Conservation (phyloP, 139 green algal genomes). For the Edaphochlamys debaryana region DNA sequence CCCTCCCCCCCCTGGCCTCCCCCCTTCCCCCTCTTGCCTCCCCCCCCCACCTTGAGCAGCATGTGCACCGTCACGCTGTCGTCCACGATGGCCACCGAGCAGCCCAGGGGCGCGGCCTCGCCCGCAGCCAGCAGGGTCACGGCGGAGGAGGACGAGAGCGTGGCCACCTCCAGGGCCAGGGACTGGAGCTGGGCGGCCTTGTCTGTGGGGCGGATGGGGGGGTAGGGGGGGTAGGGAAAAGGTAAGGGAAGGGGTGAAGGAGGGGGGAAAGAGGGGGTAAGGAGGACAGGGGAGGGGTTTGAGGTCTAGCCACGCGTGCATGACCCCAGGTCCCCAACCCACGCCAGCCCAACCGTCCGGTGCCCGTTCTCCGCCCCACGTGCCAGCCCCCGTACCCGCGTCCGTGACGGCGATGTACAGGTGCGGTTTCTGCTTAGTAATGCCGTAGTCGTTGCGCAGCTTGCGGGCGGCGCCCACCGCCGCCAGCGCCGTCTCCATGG, state of each 20-base stretch:
- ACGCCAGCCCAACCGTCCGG: too few species aligned
- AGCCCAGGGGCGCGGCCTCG: slow-evolving; percentile 72
- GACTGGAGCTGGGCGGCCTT: slow-evolving; percentile 48
- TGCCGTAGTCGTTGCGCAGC: slow-evolving; percentile 83
- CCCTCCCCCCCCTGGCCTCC: too few species aligned
- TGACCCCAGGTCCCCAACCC: too few species aligned
- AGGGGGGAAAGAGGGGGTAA: neutral
- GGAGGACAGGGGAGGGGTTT: too few species aligned
- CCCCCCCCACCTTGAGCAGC: too few species aligned
- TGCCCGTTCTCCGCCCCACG: too few species aligned
- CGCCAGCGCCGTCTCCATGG: slow-evolving; percentile 66
- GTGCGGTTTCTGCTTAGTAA: slow-evolving; percentile 82
- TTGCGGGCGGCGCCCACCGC: slow-evolving; percentile 40
- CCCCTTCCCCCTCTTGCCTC: too few species aligned
- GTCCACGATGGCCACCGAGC: slow-evolving; percentile 87
- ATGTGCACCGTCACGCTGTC: slow-evolving; percentile 59
- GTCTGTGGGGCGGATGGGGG: slow-evolving; percentile 15
- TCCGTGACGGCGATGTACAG: slow-evolving; percentile 73
- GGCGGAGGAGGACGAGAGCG: slow-evolving; percentile 62
- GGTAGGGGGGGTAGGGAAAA: neutral
- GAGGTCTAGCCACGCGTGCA: too few species aligned
- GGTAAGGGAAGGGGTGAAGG: neutral
- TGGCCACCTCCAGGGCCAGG: slow-evolving; percentile 62
- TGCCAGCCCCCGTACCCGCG: too few species aligned
- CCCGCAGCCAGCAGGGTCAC: slow-evolving; percentile 52